Conservation (phyloP, 2,329 filamentous ascomycete genomes). For the Arthroderma sp. region DNA sequence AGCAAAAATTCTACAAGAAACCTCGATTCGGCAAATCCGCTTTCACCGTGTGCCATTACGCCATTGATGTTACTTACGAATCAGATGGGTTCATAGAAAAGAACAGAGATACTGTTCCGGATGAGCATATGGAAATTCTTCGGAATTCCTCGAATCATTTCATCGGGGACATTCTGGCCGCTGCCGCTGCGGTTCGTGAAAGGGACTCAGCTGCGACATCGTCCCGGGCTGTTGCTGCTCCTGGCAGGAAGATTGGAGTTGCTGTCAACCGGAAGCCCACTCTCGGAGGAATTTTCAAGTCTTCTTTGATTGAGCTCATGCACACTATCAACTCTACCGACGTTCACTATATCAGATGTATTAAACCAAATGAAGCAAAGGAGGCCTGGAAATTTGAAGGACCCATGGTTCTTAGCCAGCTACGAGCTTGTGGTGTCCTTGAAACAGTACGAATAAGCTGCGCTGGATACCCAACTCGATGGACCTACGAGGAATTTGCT, state of each 20-base stretch:
- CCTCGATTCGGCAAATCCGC: constrained; percentile 92
- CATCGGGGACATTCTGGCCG: constrained; percentile 69
- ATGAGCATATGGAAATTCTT: constrained; percentile 93
- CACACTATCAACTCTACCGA: constrained; percentile 94
- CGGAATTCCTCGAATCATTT: constrained; percentile 74
- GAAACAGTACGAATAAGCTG: constrained; percentile 97
- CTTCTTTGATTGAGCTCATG: constrained; percentile 96
- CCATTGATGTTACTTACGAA: constrained; percentile 94
- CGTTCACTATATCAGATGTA: constrained; percentile 97
- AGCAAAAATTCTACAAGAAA: constrained; percentile 97
- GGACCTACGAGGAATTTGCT: constrained; percentile 98
- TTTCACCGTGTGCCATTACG: constrained; percentile 97
- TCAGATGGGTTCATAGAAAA: constrained; percentile 99
- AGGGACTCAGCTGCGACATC: constrained; percentile 59
- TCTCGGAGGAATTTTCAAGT: constrained; percentile 96
- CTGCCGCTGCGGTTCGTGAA: constrained; percentile 74
- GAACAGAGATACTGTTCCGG: constrained; percentile 95
- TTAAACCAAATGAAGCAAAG: constrained; percentile 97
- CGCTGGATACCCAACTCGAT: constrained; percentile 90
- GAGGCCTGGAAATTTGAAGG: constrained; percentile 96
- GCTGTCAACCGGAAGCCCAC: constrained; percentile 94
- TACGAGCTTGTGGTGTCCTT: constrained; percentile 95
- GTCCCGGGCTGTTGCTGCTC: constrained; percentile 58
- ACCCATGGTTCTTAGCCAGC: constrained; percentile 93
- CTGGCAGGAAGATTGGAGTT: constrained; percentile 75